Conservation (phyloP, 2,329 filamentous ascomycete species). For the Neonectria sp. region DNA sequence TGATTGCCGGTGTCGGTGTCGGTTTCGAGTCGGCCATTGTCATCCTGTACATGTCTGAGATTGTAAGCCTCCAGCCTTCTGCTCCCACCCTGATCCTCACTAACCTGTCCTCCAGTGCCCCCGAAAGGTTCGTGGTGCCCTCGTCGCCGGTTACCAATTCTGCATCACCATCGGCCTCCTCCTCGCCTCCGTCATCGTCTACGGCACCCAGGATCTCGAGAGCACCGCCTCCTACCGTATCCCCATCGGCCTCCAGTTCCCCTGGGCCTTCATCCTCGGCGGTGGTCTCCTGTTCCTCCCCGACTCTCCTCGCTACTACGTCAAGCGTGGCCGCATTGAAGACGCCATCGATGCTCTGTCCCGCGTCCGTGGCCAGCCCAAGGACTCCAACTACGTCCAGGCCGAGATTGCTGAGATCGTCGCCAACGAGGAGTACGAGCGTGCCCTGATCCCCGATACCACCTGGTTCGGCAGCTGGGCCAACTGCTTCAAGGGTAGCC, state of each 20-base stretch:
- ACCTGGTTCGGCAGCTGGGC: slow-evolving; percentile 79
- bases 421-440: slow-evolving; percentile 91
- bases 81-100: background rate
- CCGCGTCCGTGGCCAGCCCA: slow-evolving; percentile 81
- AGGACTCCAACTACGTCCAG: slow-evolving; percentile 81
- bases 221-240: slow-evolving; percentile 71
- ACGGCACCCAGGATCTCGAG: slow-evolving; percentile 28
- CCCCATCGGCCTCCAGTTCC: slow-evolving; percentile 82
- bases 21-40: slow-evolving; percentile 86
- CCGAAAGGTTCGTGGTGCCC: slow-evolving; percentile 54
- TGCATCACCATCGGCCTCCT: slow-evolving; percentile 41
- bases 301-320: slow-evolving; percentile 88
- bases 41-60: slow-evolving; percentile 91
- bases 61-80: slow-evolving; percentile 60
- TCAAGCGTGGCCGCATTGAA: slow-evolving; percentile 82
- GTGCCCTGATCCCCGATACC: slow-evolving; percentile 74
- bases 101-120: slow-evolving; percentile 56
- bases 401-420: slow-evolving; percentile 87
- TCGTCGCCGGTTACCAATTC: slow-evolving; percentile 41
- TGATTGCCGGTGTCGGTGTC: slow-evolving; percentile 83
- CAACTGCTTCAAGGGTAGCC: slow-evolving; percentile 76
- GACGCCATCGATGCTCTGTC: slow-evolving; percentile 74
- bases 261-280: slow-evolving; percentile 84
- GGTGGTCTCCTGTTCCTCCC: slow-evolving; percentile 82
- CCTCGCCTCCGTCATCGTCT: slow-evolving; percentile 35